These are phyloP conservation scores for Euphrasia confusa DNA, from an alignment of 257 asterid genomes.

Conservation along the genomic window DNA sequence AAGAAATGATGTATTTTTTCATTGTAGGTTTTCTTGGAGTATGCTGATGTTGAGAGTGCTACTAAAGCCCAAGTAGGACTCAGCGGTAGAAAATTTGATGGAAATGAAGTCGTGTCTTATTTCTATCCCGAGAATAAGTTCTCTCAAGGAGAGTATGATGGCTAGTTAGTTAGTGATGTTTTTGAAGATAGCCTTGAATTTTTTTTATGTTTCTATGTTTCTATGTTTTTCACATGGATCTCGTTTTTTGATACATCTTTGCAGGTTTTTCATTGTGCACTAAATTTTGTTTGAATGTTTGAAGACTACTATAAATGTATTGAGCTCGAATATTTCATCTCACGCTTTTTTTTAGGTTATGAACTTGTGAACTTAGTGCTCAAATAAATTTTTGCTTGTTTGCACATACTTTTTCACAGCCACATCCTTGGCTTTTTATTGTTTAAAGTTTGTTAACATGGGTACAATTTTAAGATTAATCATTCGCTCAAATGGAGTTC, in stretches of 20 bases:
- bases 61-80: constrained; percentile 59
- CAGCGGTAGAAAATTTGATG: constrained; percentile 71
- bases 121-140: constrained; percentile 69
- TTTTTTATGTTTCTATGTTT: constrained; percentile 11
- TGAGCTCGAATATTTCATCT: neutral
- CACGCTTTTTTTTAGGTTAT: neutral
- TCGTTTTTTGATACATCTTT: neutral
- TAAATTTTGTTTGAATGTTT: constrained; percentile 16
- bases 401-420: too few relatives aligned
- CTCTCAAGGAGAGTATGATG: constrained; percentile 50
- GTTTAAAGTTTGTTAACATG: neutral
- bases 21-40: constrained; percentile 62
- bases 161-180: constrained; percentile 25
- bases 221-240: neutral
- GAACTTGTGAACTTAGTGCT: neutral
- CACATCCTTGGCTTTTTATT: neutral
- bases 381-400: neutral
- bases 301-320: neutral
- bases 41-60: constrained; percentile 55
- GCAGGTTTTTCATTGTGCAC: neutral
- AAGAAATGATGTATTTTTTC: neutral
- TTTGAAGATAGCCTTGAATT: neutral
- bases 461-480: too few relatives aligned
- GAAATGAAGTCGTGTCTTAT: constrained; percentile 55
- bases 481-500: too few relatives aligned